phyloP scores from a whole-genome alignment of 208 protist species.

The Crithidia fasciculata region DNA sequence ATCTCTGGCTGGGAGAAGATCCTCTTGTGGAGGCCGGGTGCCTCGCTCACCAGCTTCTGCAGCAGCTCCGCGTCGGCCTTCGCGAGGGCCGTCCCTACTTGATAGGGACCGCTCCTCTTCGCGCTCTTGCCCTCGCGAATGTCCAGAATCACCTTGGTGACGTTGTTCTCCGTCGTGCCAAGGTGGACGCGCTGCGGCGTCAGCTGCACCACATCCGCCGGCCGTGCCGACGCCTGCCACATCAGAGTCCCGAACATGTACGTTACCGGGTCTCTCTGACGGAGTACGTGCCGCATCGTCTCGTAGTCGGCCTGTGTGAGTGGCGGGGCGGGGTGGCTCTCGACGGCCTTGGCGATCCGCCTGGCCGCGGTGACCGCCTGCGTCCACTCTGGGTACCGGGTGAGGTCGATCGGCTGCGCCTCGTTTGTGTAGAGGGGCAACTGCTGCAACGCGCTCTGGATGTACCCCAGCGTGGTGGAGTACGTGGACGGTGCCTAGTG shows the following conservation, averaged over 20 bases:
- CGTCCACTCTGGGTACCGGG: not conserved
- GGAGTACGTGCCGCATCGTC: not conserved
- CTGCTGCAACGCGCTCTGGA: too few relatives aligned
- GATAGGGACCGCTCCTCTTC: not conserved
- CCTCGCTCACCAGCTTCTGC: not conserved
- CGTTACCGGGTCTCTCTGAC: not conserved
- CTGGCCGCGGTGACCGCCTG: not conserved
- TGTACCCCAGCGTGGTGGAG: too few relatives aligned
- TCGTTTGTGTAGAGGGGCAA: too few relatives aligned
- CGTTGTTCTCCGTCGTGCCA: not conserved
- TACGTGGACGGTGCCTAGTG: too few relatives aligned
- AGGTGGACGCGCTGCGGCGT: not conserved
- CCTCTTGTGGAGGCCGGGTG: not conserved
- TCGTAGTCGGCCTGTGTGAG: not conserved
- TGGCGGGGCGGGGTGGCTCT: not conserved
- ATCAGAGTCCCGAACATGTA: not conserved
- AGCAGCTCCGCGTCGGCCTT: not conserved
- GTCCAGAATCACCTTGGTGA: not conserved
- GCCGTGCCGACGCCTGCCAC: not conserved
- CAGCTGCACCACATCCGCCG: not conserved
- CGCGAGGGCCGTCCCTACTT: not conserved
- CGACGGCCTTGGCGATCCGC: not conserved
- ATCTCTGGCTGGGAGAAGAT: not conserved
- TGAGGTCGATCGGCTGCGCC: not conserved
- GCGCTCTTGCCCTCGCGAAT: not conserved